Evolutionary conservation across 345 rosid species (phyloP), one percentile per base, ranked within the genome.

Genomic region (Eucalyptus viminalis): DNA sequence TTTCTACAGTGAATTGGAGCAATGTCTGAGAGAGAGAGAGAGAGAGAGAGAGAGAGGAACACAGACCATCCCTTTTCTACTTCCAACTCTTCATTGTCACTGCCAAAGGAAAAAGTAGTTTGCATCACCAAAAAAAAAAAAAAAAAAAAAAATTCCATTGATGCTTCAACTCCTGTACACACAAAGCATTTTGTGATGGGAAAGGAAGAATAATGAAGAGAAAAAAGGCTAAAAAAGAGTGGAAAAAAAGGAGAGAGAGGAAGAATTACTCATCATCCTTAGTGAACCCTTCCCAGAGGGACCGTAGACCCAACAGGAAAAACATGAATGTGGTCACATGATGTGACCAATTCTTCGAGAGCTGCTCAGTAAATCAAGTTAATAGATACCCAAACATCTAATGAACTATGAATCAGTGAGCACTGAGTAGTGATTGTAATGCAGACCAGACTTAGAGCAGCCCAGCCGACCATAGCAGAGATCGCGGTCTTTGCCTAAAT

Each of bases 371-470:
- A 60, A 60, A 60, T 60, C 31, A 27, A 60, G 69, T 60, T 60
- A 60, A 60, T 60, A 60, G 67, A 27, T 27, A 60, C 34, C 67
- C 69, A 27, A 27, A 60, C 31, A 60, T 85, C n/a, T n/a, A 85
- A 44, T 11, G 34, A 51, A n/a, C 67, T 13, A 31, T 11, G 49
- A 62, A 53, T 14, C 67, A 58, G 37, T 15, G 44, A 29, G 13
- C 14, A 56, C 49, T 87, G 8, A 44, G 44, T 29, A n/a, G 43
- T 7, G 47, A 14, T 25, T 10, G 43, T 21, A 51, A 31, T 53
- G 34, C 50, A 60, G 89, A 90, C 92, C 90, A 91, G 86, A 88
- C 87, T 91, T 44, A 90, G 92, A 62, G 92, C 89, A 83, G 90
- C 91, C 92, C 90, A 91, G 37, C 90, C 91, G 37, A 90, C 86